Conservation (phyloP, 1,139 yeast species). For the Sugiyamaella pinicola region DNA sequence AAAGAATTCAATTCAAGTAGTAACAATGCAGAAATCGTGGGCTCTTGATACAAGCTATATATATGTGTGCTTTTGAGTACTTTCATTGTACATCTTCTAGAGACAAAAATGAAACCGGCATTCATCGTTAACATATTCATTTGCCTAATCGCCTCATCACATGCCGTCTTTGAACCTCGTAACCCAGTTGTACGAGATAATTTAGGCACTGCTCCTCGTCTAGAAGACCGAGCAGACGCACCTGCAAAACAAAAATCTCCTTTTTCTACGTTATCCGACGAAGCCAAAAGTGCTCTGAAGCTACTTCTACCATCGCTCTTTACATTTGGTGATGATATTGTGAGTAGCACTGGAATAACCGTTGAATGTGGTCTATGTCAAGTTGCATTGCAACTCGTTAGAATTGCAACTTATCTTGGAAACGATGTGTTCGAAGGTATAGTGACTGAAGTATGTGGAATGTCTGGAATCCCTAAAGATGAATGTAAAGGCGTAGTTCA, state of each 20-base stretch:
- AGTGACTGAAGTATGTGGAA: conserved; percentile 14
- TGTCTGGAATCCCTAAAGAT: conserved; percentile 12
- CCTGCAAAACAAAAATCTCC: neutral
- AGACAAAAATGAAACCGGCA: neutral
- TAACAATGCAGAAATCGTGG: too few relatives aligned
- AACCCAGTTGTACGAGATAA: neutral
- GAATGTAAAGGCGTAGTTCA: conserved; percentile 20
- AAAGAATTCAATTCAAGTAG: too few relatives aligned
- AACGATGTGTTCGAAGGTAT: conserved; percentile 12
- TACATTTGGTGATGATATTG: conserved; percentile 10
- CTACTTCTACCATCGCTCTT: conserved; percentile 9
- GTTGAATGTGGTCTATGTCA: conserved; percentile 22
- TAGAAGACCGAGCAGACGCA: neutral
- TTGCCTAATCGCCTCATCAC: neutral
- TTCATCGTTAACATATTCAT: neutral
- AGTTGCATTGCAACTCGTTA: conserved; percentile 11
- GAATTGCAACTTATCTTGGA: conserved; percentile 12
- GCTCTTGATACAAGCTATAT: too few relatives aligned
- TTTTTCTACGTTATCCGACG: neutral
- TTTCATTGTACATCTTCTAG: too few relatives aligned
- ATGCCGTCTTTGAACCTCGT: neutral
- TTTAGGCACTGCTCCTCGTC: neutral
- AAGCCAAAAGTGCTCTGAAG: conserved; percentile 5
- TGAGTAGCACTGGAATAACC: conserved; percentile 16
- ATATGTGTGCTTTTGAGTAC: too few relatives aligned